Conservation (phyloP, 345 rosid species). For the Aquilaria malaccensis region DNA sequence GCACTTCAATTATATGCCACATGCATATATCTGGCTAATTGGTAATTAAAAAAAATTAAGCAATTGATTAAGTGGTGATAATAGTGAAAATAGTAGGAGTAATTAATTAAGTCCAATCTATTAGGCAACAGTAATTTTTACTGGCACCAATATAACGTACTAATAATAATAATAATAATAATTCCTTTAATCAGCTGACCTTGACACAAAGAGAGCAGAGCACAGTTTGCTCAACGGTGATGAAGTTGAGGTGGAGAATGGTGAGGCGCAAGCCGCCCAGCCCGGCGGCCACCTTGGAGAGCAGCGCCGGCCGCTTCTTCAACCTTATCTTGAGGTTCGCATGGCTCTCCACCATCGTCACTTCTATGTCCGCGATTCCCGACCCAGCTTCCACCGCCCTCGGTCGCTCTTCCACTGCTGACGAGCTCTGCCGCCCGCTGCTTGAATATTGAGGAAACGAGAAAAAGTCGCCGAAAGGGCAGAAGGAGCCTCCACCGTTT, state of each 20-base stretch:
- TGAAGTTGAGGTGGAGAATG: constrained; percentile 76
- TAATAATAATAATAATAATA: not conserved
- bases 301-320: constrained; percentile 59
- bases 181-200: constrained; percentile 31
- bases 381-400: constrained; percentile 19
- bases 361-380: constrained; percentile 64
- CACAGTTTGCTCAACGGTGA: constrained; percentile 49
- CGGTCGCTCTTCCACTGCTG: constrained; percentile 13
- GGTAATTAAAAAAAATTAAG: too few relatives aligned
- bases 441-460: constrained; percentile 57
- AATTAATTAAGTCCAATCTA: too few relatives aligned
- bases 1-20: not conserved
- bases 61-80: too few relatives aligned
- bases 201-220: constrained; percentile 77
- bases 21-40: not conserved
- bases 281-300: constrained; percentile 58
- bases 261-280: constrained; percentile 55
- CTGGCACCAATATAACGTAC: not conserved
- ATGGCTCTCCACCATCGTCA: constrained; percentile 75
- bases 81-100: too few relatives aligned
- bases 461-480: constrained; percentile 55
- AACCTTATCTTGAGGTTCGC: constrained; percentile 78
- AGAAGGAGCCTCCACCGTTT: constrained; percentile 10
- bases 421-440: constrained; percentile 13
- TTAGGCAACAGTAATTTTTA: not conserved